phyloP scores from a whole-genome alignment of 1,284 basidiomycete species.

The Cryptococcus sp. region DNA sequence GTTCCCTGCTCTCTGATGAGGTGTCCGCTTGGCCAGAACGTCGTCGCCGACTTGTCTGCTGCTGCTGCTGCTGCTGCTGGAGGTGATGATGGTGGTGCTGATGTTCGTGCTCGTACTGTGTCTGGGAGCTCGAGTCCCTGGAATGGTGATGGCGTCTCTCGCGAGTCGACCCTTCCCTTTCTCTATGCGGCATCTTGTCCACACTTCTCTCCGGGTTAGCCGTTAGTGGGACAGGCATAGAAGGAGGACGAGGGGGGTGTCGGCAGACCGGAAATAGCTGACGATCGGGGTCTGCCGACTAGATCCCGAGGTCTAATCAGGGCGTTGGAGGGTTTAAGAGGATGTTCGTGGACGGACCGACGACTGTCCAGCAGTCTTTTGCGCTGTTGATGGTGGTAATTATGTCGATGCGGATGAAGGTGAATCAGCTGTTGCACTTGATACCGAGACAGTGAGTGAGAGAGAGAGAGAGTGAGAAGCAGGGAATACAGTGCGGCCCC shows the following conservation, averaged over 20 bases:
- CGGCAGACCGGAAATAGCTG: constrained; percentile 6
- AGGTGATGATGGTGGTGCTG: constrained; percentile 16
- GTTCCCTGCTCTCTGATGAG: too few species aligned
- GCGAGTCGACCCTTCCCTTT: constrained; percentile 6
- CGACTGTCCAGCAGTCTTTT: too few species aligned
- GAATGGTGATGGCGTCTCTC: constrained; percentile 1
- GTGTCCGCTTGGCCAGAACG: too few species aligned
- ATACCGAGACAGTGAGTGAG: too few species aligned
- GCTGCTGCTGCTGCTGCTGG: constrained; percentile 13
- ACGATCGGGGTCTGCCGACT: constrained; percentile 1
- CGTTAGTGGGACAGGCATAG: not conserved
- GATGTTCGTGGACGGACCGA: too few species aligned
- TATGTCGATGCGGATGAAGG: too few species aligned
- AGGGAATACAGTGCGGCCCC: too few species aligned
- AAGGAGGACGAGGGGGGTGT: not conserved
- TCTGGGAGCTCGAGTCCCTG: not conserved
- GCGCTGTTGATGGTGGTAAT: too few species aligned
- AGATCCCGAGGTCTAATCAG: not conserved
- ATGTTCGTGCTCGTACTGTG: not conserved
- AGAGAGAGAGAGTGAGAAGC: too few species aligned
- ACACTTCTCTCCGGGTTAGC: not conserved
- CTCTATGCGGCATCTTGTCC: constrained; percentile 13
- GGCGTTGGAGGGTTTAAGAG: not conserved
- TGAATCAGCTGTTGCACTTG: too few species aligned
- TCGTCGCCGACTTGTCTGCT: constrained; percentile 2